Evolutionary conservation across 768 basidiomycete species (phyloP).

Genomic region (Leccinum pellstonianum): DNA sequence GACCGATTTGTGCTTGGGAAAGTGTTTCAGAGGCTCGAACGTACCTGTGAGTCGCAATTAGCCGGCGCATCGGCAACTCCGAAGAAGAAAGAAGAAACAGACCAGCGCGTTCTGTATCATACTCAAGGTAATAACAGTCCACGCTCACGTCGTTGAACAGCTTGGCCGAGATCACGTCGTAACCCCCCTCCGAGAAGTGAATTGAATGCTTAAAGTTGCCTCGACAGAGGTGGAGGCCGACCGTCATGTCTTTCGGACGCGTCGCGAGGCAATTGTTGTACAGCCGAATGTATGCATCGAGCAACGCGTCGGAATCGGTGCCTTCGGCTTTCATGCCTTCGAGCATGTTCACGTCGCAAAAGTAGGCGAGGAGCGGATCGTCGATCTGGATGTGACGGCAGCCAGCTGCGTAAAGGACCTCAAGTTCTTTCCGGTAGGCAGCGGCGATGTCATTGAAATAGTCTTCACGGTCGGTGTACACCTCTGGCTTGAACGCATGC

Average conservation of each 20-base stretch:
- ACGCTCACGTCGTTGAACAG: constrained; percentile 45
- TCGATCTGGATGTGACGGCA: constrained; percentile 45
- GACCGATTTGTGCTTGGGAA: constrained; percentile 38
- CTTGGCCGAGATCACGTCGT: constrained; percentile 44
- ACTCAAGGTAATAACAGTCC: constrained; percentile 47
- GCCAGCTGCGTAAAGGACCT: constrained; percentile 44
- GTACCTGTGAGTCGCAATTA: constrained; percentile 15
- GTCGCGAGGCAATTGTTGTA: constrained; percentile 39
- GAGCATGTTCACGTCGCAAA: constrained; percentile 59
- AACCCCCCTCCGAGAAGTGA: constrained; percentile 47
- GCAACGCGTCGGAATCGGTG: constrained; percentile 59
- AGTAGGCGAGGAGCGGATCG: constrained; percentile 54
- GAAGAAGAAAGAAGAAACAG: neutral
- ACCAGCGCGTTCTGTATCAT: constrained; percentile 48
- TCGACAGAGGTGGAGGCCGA: constrained; percentile 46
- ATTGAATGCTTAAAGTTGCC: constrained; percentile 33
- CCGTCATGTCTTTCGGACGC: constrained; percentile 39
- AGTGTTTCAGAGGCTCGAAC: constrained; percentile 33
- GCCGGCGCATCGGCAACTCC: neutral
- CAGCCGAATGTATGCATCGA: constrained; percentile 55
- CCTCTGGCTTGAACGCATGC: constrained; percentile 21
- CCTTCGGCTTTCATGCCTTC: constrained; percentile 58
- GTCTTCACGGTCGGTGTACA: constrained; percentile 33
- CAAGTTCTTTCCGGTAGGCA: constrained; percentile 46
- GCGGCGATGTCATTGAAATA: constrained; percentile 50